phyloP scores from a whole-genome alignment of 78 protist species.

The Chrysochromulina parva region DNA sequence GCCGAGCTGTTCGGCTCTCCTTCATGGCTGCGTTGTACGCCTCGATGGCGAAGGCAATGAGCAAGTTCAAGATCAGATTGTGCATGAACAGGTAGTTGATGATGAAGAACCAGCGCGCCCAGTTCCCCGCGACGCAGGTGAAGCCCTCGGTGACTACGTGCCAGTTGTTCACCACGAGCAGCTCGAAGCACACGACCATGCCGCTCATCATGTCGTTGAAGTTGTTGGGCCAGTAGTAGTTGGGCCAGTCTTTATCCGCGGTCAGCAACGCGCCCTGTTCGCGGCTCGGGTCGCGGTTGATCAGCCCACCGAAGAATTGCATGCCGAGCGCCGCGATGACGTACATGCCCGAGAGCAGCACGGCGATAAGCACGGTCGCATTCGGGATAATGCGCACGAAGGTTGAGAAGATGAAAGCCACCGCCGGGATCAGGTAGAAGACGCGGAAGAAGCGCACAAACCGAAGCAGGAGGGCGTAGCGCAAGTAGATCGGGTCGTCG shows the following conservation, averaged over 20 bases:
- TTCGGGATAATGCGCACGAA: not conserved
- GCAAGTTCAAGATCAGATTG: no score
- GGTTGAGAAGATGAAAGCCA: not conserved
- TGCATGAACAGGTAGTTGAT: not conserved
- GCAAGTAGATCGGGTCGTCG: not conserved
- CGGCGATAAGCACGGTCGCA: not conserved
- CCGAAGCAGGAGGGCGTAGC: not conserved
- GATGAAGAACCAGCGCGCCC: not conserved
- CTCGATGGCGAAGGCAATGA: no score
- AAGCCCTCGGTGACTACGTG: conserved; percentile 22
- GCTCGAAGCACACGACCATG: conserved; percentile 37
- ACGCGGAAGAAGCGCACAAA: not conserved
- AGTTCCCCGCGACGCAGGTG: not conserved
- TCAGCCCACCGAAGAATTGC: conserved; percentile 25
- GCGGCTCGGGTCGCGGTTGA: not conserved
- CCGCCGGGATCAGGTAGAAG: not conserved
- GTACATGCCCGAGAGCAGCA: not conserved
- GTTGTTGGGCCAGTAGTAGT: conserved; percentile 4
- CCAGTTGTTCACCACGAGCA: conserved; percentile 59
- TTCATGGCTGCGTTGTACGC: no score
- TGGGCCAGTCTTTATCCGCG: not conserved
- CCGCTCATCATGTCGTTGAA: conserved; percentile 2
- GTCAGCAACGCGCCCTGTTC: not conserved
- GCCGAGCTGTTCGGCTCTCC: no score
- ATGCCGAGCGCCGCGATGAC: conserved; percentile 20